Percentiles rank a stretch among this genome's conserved stretches.
Conservation (phyloP, 306 rosid species). For the Amphicarpaea edgeworthii region DNA sequence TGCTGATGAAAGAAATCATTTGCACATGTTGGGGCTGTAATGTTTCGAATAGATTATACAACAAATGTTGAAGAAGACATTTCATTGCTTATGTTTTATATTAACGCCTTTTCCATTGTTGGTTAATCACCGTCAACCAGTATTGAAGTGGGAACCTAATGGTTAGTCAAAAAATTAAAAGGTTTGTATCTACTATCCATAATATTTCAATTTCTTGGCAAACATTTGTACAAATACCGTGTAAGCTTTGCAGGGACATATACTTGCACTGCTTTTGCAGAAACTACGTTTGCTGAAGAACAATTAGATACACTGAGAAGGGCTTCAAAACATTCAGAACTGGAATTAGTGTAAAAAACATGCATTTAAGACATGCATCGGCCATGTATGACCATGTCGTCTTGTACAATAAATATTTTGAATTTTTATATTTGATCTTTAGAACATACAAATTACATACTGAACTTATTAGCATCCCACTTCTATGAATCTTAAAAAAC, state of each 20-base stretch:
- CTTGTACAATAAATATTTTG: not conserved
- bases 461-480: not conserved
- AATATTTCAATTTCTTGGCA: constrained; percentile 43
- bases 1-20: constrained; percentile 25
- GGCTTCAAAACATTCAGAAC: not conserved
- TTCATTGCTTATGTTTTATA: constrained; percentile 36
- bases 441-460: not conserved
- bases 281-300: constrained; percentile 5
- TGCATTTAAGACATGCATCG: not conserved
- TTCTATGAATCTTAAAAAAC: not conserved
- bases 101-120: constrained; percentile 45
- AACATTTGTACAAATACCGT: not conserved
- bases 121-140: constrained; percentile 68
- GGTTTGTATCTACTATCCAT: constrained; percentile 60
- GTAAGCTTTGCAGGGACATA: not conserved
- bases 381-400: constrained; percentile 15
- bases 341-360: not conserved
- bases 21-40: not conserved
- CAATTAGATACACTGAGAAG: not conserved
- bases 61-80: constrained; percentile 21
- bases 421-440: constrained; percentile 12
- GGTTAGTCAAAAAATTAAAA: constrained; percentile 85
- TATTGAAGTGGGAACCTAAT: constrained; percentile 78
- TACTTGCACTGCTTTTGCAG: constrained; percentile 5
- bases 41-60: constrained; percentile 11